A percentile compares a stretch with the other conserved stretches of the same genome.
Evolutionary conservation across 2,329 filamentous ascomycete genomes (phyloP).

Genomic region (Fusarium solani-melongenae): DNA sequence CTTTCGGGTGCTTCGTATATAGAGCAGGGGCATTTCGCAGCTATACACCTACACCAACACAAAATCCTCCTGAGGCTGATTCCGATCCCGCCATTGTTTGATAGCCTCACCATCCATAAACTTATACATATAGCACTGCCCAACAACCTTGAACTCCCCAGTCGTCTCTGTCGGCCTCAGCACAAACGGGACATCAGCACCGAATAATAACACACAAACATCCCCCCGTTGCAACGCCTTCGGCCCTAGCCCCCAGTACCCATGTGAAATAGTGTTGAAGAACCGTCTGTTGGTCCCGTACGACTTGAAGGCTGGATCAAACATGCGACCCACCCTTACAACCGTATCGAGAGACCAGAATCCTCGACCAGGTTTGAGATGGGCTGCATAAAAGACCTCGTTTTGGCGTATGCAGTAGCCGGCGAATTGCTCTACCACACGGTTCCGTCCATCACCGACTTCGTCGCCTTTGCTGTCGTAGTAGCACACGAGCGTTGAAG

Average conservation of each 20-base stretch:
- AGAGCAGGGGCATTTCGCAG: background rate
- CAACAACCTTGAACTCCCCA: constrained; percentile 10
- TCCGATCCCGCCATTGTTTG: background rate
- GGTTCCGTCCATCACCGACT: background rate
- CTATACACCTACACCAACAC: background rate
- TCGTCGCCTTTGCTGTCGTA: background rate
- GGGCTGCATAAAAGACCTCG: background rate
- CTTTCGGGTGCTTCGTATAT: background rate
- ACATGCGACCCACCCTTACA: background rate
- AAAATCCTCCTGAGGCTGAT: background rate
- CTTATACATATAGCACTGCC: constrained; percentile 13
- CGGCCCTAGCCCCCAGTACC: constrained; percentile 3
- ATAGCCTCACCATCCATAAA: constrained; percentile 12
- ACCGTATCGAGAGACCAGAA: constrained; percentile 4
- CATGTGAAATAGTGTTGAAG: background rate
- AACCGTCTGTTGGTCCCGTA: constrained; percentile 5
- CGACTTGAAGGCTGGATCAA: constrained; percentile 1
- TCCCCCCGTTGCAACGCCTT: background rate
- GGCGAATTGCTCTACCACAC: constrained; percentile 7
- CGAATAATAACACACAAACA: constrained; percentile 1
- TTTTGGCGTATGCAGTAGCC: constrained; percentile 6
- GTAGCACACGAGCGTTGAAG: background rate
- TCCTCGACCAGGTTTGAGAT: background rate
- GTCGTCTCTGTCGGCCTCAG: background rate
- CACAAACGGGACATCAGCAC: constrained; percentile 9